These are phyloP conservation scores for Sarocladiaceae sp. DNA, from an alignment of 2,329 filamentous ascomycete species.

Conservation along the genomic window DNA sequence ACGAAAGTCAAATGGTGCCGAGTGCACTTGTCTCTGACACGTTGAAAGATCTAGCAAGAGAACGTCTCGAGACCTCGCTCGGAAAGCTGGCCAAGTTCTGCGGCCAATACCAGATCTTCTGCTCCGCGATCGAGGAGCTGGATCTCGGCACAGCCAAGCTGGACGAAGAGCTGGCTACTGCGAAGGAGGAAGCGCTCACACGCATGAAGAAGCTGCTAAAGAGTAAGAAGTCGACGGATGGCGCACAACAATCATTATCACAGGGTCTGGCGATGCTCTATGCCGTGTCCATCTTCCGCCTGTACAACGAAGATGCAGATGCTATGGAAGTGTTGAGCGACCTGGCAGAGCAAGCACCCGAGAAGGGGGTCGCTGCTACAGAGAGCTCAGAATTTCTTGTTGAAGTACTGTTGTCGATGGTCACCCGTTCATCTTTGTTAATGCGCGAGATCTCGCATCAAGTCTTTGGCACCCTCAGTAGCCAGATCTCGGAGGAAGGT, in stretches of 20 bases:
- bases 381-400: slow-evolving; percentile 66
- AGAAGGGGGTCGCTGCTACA: slow-evolving; percentile 46
- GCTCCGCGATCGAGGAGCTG: slow-evolving; percentile 49
- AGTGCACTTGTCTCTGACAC: slow-evolving; percentile 45
- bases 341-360: slow-evolving; percentile 70
- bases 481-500: slow-evolving; percentile 68
- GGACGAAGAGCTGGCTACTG: slow-evolving; percentile 50
- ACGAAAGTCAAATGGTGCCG: slow-evolving; percentile 35
- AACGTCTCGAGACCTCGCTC: slow-evolving; percentile 53
- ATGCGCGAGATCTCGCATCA: slow-evolving; percentile 84
- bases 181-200: slow-evolving; percentile 47
- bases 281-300: slow-evolving; percentile 77
- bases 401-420: slow-evolving; percentile 85
- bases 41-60: slow-evolving; percentile 49
- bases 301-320: slow-evolving; percentile 87
- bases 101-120: slow-evolving; percentile 49
- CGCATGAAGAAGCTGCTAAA: slow-evolving; percentile 51
- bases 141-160: slow-evolving; percentile 48
- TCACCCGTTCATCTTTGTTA: slow-evolving; percentile 78
- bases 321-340: slow-evolving; percentile 79
- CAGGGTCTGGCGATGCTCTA: slow-evolving; percentile 77
- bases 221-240: slow-evolving; percentile 25
- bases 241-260: slow-evolving; percentile 34
- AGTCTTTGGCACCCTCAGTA: slow-evolving; percentile 79
- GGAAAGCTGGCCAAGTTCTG: slow-evolving; percentile 52